phyloP scores from a whole-genome alignment of 441 rosid genomes.

The California macrophylla region DNA sequence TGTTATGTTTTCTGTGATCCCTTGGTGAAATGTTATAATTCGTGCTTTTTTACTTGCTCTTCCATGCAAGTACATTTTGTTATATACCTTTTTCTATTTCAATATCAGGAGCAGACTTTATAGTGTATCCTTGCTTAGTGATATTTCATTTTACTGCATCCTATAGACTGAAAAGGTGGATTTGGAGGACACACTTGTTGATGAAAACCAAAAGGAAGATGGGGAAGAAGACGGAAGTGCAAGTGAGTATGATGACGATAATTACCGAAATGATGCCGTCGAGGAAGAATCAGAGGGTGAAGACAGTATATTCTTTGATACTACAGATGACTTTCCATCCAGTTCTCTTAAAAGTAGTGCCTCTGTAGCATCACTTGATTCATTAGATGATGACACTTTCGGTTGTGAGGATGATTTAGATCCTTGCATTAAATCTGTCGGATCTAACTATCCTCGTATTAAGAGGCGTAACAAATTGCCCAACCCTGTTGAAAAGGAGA shows the following conservation, averaged over 20 bases:
- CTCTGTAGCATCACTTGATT: conserved; percentile 61
- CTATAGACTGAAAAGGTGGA: conserved; percentile 93
- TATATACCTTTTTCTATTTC: too few species aligned
- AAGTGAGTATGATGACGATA: conserved; percentile 58
- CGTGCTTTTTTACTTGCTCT: too few species aligned
- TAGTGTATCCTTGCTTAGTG: not conserved
- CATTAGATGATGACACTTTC: conserved; percentile 44
- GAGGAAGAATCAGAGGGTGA: conserved; percentile 79
- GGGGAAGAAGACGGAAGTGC: conserved; percentile 38
- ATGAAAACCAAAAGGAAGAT: conserved; percentile 74
- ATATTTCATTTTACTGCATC: conserved; percentile 14
- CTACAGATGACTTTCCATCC: conserved; percentile 64
- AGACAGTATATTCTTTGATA: conserved; percentile 61
- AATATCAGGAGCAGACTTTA: too few species aligned
- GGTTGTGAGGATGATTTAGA: conserved; percentile 53
- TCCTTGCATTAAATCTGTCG: conserved; percentile 44
- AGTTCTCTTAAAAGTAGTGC: conserved; percentile 57
- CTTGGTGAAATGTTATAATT: too few species aligned
- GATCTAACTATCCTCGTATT: conserved; percentile 37
- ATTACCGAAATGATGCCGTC: conserved; percentile 57
- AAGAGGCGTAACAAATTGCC: conserved; percentile 40
- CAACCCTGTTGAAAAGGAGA: conserved; percentile 41
- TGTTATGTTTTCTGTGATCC: too few species aligned
- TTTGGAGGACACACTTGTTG: conserved; percentile 88
- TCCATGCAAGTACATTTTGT: too few species aligned